Percentiles rank a stretch among this genome's conserved stretches.
These are phyloP conservation scores for Xerophyta viscosa DNA, from an alignment of 106 monocot species.

Conservation along the genomic window DNA sequence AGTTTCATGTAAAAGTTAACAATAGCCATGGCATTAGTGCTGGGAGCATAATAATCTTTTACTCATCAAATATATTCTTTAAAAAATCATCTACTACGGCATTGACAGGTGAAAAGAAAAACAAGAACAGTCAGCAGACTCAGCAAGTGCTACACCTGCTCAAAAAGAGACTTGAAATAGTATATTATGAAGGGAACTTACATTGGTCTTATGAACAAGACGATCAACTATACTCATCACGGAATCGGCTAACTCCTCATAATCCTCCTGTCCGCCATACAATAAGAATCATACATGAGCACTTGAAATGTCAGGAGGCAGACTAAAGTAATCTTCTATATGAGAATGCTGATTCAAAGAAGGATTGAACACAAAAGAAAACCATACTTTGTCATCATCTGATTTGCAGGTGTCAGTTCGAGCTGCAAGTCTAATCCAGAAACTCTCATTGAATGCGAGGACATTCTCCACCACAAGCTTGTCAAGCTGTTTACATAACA, in stretches of 20 bases:
- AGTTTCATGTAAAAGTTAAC: no score
- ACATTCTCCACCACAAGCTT: slow-evolving; percentile 90
- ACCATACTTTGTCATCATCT: slow-evolving; percentile 95
- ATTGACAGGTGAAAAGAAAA: no score
- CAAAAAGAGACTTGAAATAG: no score
- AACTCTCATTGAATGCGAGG: slow-evolving; percentile 59
- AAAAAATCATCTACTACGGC: no score
- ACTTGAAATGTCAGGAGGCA: no score
- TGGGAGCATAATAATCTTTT: no score
- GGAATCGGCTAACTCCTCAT: slow-evolving; percentile 75
- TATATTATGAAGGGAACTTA: slow-evolving; percentile 13
- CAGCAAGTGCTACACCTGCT: no score
- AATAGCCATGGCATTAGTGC: no score
- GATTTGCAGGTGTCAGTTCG: slow-evolving; percentile 88
- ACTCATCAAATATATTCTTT: no score
- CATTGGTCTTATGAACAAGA: slow-evolving; percentile 87
- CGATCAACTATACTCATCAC: slow-evolving; percentile 91
- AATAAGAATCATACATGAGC: not conserved
- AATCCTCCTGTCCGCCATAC: slow-evolving; percentile 64
- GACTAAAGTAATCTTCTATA: no score
- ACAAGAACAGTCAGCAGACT: no score
- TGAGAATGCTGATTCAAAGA: no score
- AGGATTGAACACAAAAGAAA: slow-evolving; percentile 32
- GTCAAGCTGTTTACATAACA: slow-evolving; percentile 46
- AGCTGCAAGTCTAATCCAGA: slow-evolving; percentile 95